phyloP scores from a whole-genome alignment of 2,329 filamentous ascomycete species.

The Chaetomium strumarium region DNA sequence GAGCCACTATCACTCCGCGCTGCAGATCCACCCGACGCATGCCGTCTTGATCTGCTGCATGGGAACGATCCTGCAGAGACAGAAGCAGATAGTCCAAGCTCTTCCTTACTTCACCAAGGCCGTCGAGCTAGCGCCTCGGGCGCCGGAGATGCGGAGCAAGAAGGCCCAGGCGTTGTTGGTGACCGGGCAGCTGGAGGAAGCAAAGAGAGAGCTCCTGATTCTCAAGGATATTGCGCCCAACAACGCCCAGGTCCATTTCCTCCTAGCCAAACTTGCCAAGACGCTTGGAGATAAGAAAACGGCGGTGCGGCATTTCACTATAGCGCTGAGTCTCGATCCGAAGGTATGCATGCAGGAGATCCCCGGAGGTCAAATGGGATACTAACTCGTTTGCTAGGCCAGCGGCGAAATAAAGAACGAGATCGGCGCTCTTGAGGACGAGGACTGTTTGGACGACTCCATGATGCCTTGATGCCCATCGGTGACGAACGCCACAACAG shows the following conservation, averaged over 20 bases:
- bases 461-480: constrained; percentile 45
- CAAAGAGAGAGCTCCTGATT: constrained; percentile 76
- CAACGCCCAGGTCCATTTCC: constrained; percentile 92
- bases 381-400: constrained; percentile 52
- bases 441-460: constrained; percentile 63
- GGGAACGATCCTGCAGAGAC: constrained; percentile 81
- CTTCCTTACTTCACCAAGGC: constrained; percentile 78
- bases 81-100: constrained; percentile 73
- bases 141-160: constrained; percentile 82
- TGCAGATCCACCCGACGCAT: constrained; percentile 88
- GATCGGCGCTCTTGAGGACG: constrained; percentile 85
- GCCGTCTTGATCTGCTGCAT: constrained; percentile 89
- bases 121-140: constrained; percentile 72
- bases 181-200: constrained; percentile 62
- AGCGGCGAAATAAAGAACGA: constrained; percentile 93
- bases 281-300: constrained; percentile 64
- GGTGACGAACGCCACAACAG: constrained; percentile 23
- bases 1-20: constrained; percentile 82
- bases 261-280: constrained; percentile 80
- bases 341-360: constrained; percentile 57
- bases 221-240: constrained; percentile 88
- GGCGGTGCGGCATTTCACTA: constrained; percentile 91
- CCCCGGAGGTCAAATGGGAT: neutral
- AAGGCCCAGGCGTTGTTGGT: constrained; percentile 84
- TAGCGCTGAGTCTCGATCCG: constrained; percentile 89